Evolutionary conservation across 306 rosid species (phyloP).

Genomic region (Rosa rugosa): DNA sequence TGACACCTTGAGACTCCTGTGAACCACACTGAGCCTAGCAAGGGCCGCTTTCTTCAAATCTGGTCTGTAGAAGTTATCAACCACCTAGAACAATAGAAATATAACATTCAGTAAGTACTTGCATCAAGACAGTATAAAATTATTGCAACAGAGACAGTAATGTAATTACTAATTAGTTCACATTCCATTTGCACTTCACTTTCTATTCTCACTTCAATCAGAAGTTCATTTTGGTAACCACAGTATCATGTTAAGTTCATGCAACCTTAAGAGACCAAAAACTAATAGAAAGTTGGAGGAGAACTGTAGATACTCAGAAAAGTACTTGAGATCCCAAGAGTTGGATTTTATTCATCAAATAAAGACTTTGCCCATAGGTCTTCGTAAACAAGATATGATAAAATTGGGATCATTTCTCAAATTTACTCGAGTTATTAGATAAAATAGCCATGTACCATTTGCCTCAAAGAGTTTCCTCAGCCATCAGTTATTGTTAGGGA

Average conservation of each 20-base stretch:
- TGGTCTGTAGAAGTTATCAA: slow-evolving; percentile 61
- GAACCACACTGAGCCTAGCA: slow-evolving; percentile 67
- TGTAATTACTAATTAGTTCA: too few species aligned
- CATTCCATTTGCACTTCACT: not conserved
- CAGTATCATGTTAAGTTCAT: not conserved
- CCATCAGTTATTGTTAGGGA: too few species aligned
- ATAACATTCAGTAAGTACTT: not conserved
- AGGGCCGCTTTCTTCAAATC: slow-evolving; percentile 79
- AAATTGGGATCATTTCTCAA: too few species aligned
- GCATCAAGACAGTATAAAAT: not conserved
- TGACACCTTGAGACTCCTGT: slow-evolving; percentile 66
- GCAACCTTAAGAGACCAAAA: not conserved
- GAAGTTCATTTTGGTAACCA: not conserved
- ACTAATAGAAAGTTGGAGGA: not conserved
- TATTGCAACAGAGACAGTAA: not conserved
- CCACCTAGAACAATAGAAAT: slow-evolving; percentile 37
- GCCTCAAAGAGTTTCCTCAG: too few species aligned
- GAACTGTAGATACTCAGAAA: too few species aligned
- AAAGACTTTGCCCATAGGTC: too few species aligned
- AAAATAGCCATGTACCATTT: too few species aligned
- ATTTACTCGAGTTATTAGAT: too few species aligned
- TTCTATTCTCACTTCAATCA: not conserved
- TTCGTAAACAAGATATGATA: too few species aligned
- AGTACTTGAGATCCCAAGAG: too few species aligned
- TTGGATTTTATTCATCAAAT: too few species aligned